A percentile compares a stretch with the other conserved stretches of the same genome.
These are phyloP conservation scores for Cladosporium sp. DNA, from an alignment of 2,329 filamentous ascomycete species.

Conservation along the genomic window DNA sequence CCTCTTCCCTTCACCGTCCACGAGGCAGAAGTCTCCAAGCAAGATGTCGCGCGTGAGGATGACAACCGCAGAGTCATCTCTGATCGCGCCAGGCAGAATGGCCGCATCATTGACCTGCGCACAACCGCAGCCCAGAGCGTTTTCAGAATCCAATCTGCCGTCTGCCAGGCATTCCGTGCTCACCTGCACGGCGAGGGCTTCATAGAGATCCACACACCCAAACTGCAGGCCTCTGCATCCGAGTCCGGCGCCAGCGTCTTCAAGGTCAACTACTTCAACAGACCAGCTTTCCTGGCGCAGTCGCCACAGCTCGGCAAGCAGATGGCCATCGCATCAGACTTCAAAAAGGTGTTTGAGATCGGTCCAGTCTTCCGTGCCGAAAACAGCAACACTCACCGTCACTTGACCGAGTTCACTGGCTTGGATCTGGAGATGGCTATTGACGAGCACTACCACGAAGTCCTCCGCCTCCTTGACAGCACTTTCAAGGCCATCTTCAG, in stretches of 20 bases:
- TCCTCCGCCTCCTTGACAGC: conserved; percentile 68
- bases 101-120: conserved; percentile 76
- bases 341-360: conserved; percentile 82
- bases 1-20: conserved; percentile 63
- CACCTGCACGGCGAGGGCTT: conserved; percentile 71
- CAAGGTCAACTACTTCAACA: conserved; percentile 83
- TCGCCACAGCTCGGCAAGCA: conserved; percentile 90
- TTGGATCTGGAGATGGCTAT: conserved; percentile 91
- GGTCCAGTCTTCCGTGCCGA: conserved; percentile 89
- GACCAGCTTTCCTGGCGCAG: conserved; percentile 81
- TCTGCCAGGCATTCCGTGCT: conserved; percentile 72
- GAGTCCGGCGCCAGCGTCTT: conserved; percentile 91
- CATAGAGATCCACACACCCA: conserved; percentile 90
- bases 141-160: conserved; percentile 76
- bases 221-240: conserved; percentile 81
- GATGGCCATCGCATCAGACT: conserved; percentile 84
- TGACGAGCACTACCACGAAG: conserved; percentile 82
- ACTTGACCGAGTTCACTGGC: conserved; percentile 90
- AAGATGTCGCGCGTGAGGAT: conserved; percentile 52
- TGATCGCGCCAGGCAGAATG: conserved; percentile 67
- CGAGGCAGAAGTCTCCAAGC: conserved; percentile 58
- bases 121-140: conserved; percentile 83
- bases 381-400: conserved; percentile 91
- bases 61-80: conserved; percentile 56
- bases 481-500: conserved; percentile 75